Evolutionary conservation across 108 stramenopile species (phyloP).

Genomic region (Chaetoceros muelleri): DNA sequence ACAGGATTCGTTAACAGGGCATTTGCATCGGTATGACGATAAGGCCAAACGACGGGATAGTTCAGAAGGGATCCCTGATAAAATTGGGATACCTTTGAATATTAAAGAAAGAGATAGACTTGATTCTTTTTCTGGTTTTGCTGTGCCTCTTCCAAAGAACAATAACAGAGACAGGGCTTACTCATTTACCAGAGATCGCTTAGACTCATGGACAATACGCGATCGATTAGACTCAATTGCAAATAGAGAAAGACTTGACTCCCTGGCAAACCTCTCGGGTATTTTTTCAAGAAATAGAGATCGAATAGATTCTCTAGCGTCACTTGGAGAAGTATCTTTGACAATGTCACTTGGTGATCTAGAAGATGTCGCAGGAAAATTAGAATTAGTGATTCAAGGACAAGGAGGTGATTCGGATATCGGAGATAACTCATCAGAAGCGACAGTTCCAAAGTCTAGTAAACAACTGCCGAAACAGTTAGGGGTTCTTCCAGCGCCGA

Average conservation of each 20-base stretch:
- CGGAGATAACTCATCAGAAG: slow-evolving; percentile 9
- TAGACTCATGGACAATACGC: neutral
- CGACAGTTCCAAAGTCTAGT: neutral
- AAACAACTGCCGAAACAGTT: neutral
- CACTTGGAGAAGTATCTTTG: slow-evolving; percentile 43
- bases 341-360: slow-evolving; percentile 20
- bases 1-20: slow-evolving; percentile 5
- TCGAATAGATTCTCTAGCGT: slow-evolving; percentile 48
- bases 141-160: neutral
- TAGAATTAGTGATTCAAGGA: neutral
- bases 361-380: slow-evolving; percentile 5
- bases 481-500: slow-evolving; percentile 9
- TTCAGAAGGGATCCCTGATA: neutral
- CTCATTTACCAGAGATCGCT: neutral
- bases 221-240: neutral
- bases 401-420: slow-evolving; percentile 5
- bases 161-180: slow-evolving; percentile 4
- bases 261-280: neutral
- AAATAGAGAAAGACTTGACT: neutral
- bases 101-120: neutral
- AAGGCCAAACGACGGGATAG: neutral
- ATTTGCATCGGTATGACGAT: neutral
- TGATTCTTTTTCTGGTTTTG: neutral
- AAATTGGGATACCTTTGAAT: neutral
- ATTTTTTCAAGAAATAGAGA: slow-evolving; percentile 9